Conservation (phyloP, 148 eudicot genomes). For the Beta vulgaris region DNA sequence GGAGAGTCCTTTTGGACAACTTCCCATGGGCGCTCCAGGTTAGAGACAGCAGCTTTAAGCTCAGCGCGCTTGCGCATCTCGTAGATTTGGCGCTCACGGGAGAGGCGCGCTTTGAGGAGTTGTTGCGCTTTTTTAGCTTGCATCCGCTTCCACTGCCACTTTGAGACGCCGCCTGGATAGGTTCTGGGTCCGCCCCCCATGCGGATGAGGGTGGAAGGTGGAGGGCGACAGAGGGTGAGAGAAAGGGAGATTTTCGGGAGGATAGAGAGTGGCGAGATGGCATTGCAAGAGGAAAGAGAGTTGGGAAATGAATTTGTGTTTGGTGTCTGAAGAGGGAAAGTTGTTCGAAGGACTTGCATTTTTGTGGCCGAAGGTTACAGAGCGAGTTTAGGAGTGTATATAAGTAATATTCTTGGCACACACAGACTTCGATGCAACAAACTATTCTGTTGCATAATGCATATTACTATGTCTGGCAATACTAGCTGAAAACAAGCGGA, state of each 20-base stretch:
- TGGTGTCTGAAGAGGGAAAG: no score
- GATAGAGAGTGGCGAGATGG: constrained; percentile 18
- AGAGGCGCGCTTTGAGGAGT: constrained; percentile 71
- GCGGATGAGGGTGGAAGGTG: constrained; percentile 39
- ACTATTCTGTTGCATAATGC: no score
- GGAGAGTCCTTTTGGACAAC: constrained; percentile 49
- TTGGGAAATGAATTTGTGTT: neutral
- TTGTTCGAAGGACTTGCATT: no score
- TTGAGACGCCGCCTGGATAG: constrained; percentile 85
- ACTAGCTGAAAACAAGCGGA: no score
- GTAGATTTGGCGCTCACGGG: constrained; percentile 77
- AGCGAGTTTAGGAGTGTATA: no score
- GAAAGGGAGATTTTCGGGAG: constrained; percentile 24
- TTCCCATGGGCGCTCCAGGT: constrained; percentile 92
- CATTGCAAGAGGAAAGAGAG: constrained; percentile 5
- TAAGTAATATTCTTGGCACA: no score
- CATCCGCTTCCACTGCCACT: constrained; percentile 98
- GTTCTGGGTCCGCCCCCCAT: constrained; percentile 95
- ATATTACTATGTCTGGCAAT: no score
- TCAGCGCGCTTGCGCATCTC: constrained; percentile 93
- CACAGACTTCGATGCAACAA: no score
- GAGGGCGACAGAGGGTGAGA: constrained; percentile 22
- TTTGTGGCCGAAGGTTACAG: no score
- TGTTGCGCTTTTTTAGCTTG: constrained; percentile 72
- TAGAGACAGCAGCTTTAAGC: constrained; percentile 75